Evolutionary conservation across 2,329 filamentous ascomycete species (phyloP).

Genomic region (Malbranchea cinnamomea): DNA sequence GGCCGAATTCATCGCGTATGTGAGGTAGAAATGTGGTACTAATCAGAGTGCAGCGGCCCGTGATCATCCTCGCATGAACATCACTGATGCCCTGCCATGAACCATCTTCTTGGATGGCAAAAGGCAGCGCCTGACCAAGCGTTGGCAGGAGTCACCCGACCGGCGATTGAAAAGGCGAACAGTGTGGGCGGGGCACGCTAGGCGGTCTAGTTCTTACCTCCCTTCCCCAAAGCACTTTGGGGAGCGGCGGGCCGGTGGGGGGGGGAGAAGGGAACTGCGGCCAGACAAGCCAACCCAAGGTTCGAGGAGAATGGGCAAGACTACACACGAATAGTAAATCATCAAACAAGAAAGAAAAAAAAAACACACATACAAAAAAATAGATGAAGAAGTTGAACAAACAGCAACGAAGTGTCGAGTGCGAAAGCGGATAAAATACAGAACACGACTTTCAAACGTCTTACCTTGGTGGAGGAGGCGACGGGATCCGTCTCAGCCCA

Average conservation of each 20-base stretch:
- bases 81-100: too few relatives aligned
- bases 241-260: conserved; percentile 2
- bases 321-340: conserved; percentile 1
- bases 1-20: conserved; percentile 6
- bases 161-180: background rate
- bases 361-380: too few relatives aligned
- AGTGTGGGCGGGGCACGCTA: conserved; percentile 8
- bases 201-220: background rate
- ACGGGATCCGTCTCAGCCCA: conserved; percentile 16
- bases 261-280: background rate
- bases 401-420: background rate
- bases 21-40: conserved; percentile 1
- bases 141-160: background rate
- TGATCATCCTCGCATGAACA: too few relatives aligned
- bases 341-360: background rate
- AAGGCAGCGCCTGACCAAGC: background rate
- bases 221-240: conserved; percentile 3
- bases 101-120: background rate
- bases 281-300: conserved; percentile 1
- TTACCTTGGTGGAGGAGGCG: conserved; percentile 28
- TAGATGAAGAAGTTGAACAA: too few relatives aligned
- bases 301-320: background rate
- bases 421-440: conserved; percentile 1
- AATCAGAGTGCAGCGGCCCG: too few relatives aligned
- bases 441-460: conserved; percentile 7